Percentiles rank a stretch among this genome's conserved stretches.
Evolutionary conservation across 306 rosid species (phyloP).

Genomic region (Vicia sativa): DNA sequence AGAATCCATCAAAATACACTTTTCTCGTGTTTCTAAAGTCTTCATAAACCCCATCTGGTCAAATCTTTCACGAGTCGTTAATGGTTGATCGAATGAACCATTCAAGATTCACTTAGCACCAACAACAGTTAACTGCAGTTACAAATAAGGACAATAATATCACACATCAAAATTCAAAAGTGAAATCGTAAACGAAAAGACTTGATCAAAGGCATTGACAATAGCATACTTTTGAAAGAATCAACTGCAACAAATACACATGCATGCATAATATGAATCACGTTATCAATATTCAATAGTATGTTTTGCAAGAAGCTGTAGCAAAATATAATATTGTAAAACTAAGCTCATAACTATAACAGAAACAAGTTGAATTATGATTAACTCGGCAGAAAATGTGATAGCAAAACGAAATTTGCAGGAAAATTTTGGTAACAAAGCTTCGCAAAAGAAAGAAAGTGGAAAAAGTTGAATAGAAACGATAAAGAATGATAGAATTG

Average conservation of each 20-base stretch:
- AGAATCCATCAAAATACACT: conserved; percentile 27
- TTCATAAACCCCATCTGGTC: conserved; percentile 23
- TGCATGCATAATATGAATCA: not conserved
- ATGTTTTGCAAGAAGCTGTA: not conserved
- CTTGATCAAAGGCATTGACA: conserved; percentile 9
- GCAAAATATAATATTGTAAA: conserved; percentile 18
- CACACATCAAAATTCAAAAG: not conserved
- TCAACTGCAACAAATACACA: not conserved
- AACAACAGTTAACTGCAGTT: conserved; percentile 17
- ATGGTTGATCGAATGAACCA: conserved; percentile 23
- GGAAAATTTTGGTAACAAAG: not conserved
- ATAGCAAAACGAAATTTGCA: conserved; percentile 5
- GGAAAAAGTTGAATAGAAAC: not conserved
- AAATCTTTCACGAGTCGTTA: not conserved
- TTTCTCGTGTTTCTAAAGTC: conserved; percentile 41
- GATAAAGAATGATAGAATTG: not conserved
- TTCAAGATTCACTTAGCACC: conserved; percentile 17
- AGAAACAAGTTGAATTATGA: conserved; percentile 12
- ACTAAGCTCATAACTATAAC: not conserved
- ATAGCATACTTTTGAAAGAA: not conserved
- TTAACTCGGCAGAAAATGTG: conserved; percentile 7
- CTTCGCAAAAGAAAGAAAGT: no score
- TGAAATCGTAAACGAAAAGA: not conserved
- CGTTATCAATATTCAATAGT: not conserved
- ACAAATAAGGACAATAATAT: conserved; percentile 2